These are phyloP conservation scores for Coniochaeta prunicola DNA, from an alignment of 2,329 filamentous ascomycete species.

Conservation along the genomic window DNA sequence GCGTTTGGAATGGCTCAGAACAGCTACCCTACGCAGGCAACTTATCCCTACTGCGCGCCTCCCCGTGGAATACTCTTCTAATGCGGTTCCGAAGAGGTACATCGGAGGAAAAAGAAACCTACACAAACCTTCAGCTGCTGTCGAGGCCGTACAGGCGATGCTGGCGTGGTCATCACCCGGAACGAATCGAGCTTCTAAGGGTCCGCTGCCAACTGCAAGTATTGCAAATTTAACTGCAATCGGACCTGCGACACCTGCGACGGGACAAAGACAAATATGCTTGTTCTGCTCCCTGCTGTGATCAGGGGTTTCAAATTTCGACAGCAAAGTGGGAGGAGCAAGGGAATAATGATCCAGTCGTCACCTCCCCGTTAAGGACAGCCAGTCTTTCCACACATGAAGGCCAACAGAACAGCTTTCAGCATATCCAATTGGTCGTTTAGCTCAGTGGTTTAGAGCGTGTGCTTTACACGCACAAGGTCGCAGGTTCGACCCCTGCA, in stretches of 20 bases:
- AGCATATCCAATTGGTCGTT: conserved; percentile 11
- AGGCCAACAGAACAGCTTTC: background rate
- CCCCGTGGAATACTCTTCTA: background rate
- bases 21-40: background rate
- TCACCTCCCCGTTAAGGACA: no score
- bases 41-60: background rate
- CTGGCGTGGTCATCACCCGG: no score
- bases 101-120: background rate
- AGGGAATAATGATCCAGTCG: no score
- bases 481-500: conserved; percentile 21
- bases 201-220: no score
- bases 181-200: no score
- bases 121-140: no score
- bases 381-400: background rate
- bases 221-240: no score
- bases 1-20: background rate
- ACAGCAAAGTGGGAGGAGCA: no score
- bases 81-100: background rate
- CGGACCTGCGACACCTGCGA: no score
- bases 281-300: no score
- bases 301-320: no score
- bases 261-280: no score
- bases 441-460: conserved; percentile 20
- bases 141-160: background rate
- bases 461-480: conserved; percentile 20